Evolutionary conservation across 805 yeast species (phyloP).

Genomic region (Candida ovalis): DNA sequence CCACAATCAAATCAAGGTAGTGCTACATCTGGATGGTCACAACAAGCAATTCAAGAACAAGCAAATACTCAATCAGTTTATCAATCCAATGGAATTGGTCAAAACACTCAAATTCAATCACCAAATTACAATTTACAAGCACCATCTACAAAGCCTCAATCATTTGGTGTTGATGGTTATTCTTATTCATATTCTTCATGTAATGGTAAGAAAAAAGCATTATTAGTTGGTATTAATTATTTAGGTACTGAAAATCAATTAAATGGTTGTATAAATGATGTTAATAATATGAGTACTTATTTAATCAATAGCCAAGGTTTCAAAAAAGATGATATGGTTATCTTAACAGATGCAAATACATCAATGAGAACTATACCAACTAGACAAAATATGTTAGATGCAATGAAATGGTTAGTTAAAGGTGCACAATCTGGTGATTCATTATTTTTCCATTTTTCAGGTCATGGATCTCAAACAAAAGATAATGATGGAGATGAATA

Average conservation of each 20-base stretch:
- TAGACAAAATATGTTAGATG: constrained; percentile 58
- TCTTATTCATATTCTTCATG: constrained; percentile 25
- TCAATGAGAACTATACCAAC: constrained; percentile 51
- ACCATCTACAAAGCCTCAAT: constrained; percentile 16
- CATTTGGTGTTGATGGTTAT: constrained; percentile 24
- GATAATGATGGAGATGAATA: constrained; percentile 73
- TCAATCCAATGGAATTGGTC: constrained; percentile 9
- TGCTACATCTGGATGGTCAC: constrained; percentile 13
- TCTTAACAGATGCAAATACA: constrained; percentile 48
- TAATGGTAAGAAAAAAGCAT: constrained; percentile 1
- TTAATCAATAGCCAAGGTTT: constrained; percentile 41
- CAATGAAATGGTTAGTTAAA: constrained; percentile 69
- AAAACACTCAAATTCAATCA: constrained; percentile 3
- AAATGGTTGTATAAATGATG: constrained; percentile 74
- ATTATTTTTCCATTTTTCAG: constrained; percentile 70
- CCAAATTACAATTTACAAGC: constrained; percentile 4
- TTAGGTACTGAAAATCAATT: constrained; percentile 53
- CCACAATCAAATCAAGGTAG: constrained; percentile 5
- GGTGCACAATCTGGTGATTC: constrained; percentile 73
- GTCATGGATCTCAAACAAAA: constrained; percentile 69
- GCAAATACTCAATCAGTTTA: constrained; percentile 9
- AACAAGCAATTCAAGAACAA: constrained; percentile 11
- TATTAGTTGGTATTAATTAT: constrained; percentile 48
- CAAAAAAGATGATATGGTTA: constrained; percentile 46
- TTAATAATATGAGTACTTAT: constrained; percentile 41